Evolutionary conservation across 2,329 filamentous ascomycete species (phyloP).

Genomic region (Paracoccidioides lutzii): DNA sequence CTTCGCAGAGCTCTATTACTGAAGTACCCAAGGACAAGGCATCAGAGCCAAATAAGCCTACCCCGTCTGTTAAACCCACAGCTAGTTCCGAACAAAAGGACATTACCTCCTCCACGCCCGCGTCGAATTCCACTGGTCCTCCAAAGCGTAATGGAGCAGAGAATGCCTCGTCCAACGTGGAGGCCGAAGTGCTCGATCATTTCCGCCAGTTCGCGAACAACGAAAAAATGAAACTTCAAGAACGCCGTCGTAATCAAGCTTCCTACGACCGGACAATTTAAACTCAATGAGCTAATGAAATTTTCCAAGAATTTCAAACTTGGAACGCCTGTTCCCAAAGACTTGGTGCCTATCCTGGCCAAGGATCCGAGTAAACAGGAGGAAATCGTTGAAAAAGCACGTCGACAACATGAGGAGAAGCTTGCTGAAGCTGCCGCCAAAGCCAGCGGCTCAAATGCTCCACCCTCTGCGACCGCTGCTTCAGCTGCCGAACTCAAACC

Average conservation of each 20-base stretch:
- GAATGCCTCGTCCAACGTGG: conserved; percentile 48
- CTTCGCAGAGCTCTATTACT: conserved; percentile 3
- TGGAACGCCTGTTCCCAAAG: conserved; percentile 77
- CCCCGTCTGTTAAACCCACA: conserved; percentile 14
- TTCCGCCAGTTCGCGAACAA: conserved; percentile 52
- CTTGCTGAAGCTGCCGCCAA: conserved; percentile 16
- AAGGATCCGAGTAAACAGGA: conserved; percentile 94
- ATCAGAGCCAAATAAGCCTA: conserved; percentile 11
- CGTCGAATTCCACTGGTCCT: conserved; percentile 27
- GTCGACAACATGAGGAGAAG: conserved; percentile 55
- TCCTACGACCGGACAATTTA: conserved; percentile 77
- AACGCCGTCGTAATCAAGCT: conserved; percentile 42
- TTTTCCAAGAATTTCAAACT: conserved; percentile 93
- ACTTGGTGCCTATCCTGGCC: conserved; percentile 86
- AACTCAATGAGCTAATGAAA: conserved; percentile 86
- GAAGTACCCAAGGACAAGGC: conserved; percentile 15
- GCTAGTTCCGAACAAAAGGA: conserved; percentile 18
- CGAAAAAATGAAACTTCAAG: conserved; percentile 48
- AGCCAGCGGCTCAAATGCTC: conserved; percentile 5
- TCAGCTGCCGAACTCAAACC: conserved; percentile 42
- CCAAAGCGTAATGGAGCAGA: conserved; percentile 31
- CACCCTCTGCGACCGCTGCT: conserved; percentile 7
- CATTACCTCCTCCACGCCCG: conserved; percentile 12
- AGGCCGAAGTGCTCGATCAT: conserved; percentile 47
- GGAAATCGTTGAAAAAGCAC: conserved; percentile 79